Evolutionary conservation across 345 rosid species (phyloP), one percentile per base, ranked within the genome.

Genomic region (Kandelia obovata): DNA sequence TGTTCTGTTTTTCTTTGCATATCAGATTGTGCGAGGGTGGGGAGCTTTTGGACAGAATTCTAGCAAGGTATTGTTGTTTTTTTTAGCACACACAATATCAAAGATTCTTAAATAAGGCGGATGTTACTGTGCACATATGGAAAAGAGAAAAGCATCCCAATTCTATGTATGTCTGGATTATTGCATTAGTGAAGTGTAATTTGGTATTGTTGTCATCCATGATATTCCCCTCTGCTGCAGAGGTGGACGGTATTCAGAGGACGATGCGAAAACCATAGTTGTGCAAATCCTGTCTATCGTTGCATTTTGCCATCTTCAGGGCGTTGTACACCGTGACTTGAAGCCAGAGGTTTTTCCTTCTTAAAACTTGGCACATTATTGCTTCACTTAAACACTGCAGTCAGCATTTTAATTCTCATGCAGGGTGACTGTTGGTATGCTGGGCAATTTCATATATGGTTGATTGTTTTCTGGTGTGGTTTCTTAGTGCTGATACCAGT

Each of bases 21-120:
- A 69, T 53, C 84, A 96, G 99, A 78, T 83, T 96, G 83, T 96
- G 99, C 52, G 94, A 92, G 82, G 99, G 99, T 75, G 98, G 99
- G 55, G 98, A 96, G 80, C 78, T 90, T 19, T 79, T 96, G 65
- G 99, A 96, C 68, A 85, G 96, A 80, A 92, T 96, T 80, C 80
- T 96, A 73, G 83, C 95, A 4, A 88, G 97, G 99, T 90, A 53
- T 46, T 39, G 46, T 34, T 28, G 25, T 43, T 20, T 28, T 9
- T 21, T 32, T 47, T 65, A 37, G 53, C 47, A 15, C 37, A 4
- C 9, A 6, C 4, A n/a, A n/a, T 8, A 55, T 26, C 58, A 6
- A 23, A 9, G 28, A 23, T 26, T 55, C 27, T 53, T 55, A 9
- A 55, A 23, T 55, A n/a, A 26, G 25, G 15, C 15, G 1, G 16